phyloP scores from a whole-genome alignment of 768 basidiomycete genomes.

The Gelatoporia subvermispora region DNA sequence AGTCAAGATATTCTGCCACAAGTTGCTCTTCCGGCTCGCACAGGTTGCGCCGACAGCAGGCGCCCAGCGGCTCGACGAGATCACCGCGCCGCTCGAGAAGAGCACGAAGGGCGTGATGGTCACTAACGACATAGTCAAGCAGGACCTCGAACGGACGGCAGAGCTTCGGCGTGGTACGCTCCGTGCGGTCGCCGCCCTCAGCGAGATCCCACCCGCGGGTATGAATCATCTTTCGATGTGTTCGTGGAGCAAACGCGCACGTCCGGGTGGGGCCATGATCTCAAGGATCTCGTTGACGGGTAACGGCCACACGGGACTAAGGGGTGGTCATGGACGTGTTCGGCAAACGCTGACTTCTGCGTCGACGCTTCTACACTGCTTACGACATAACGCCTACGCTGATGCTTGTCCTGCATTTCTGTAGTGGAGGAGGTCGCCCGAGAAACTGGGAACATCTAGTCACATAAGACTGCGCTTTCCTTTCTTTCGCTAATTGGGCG shows the following conservation, averaged over 20 bases:
- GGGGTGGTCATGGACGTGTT: too few species aligned
- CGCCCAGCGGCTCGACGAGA: constrained; percentile 77
- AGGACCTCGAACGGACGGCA: constrained; percentile 83
- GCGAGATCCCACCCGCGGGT: constrained; percentile 63
- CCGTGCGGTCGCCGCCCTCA: constrained; percentile 81
- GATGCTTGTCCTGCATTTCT: too few species aligned
- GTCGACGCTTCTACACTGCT: too few species aligned
- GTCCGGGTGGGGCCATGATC: constrained; percentile 66
- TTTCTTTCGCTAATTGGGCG: too few species aligned
- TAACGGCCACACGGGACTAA: too few species aligned
- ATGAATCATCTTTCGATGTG: constrained; percentile 68
- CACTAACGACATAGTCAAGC: constrained; percentile 95
- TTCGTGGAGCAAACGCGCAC: constrained; percentile 74
- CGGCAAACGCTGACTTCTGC: too few species aligned
- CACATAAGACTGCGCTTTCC: too few species aligned
- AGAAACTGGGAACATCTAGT: too few species aligned
- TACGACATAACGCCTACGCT: too few species aligned
- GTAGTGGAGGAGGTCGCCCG: too few species aligned
- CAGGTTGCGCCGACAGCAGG: constrained; percentile 83
- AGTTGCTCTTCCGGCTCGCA: constrained; percentile 90
- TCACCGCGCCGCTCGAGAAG: constrained; percentile 77
- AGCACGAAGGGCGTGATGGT: constrained; percentile 86
- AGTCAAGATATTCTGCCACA: constrained; percentile 93
- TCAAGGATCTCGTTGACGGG: constrained; percentile 48
- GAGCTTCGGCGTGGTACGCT: constrained; percentile 90